A percentile compares a stretch with the other conserved stretches of the same genome.
Evolutionary conservation across 805 yeast genomes (phyloP).

Genomic region (Pichia californica): DNA sequence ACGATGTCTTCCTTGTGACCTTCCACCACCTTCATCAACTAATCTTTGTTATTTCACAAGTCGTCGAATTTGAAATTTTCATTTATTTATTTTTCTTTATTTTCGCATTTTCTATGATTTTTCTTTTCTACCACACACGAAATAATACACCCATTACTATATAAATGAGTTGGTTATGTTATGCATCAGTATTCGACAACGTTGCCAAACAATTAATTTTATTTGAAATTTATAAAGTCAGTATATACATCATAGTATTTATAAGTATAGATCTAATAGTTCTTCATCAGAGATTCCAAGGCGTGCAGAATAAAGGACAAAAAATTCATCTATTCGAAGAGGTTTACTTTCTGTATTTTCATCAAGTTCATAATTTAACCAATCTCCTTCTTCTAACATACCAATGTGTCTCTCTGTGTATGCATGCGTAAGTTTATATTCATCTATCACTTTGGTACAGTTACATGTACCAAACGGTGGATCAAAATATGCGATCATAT

Average conservation of each 20-base stretch:
- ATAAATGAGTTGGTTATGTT: no score
- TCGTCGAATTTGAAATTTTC: conserved; percentile 1
- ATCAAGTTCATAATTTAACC: conserved; percentile 10
- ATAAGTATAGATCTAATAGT: no score
- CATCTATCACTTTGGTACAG: conserved; percentile 25
- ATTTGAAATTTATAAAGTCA: no score
- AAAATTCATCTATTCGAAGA: conserved; percentile 25
- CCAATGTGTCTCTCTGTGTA: conserved; percentile 23
- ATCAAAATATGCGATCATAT: conserved; percentile 2
- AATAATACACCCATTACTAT: no score
- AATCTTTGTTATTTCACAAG: background rate
- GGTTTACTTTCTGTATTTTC: conserved; percentile 22
- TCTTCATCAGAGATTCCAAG: conserved; percentile 13
- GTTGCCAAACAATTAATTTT: no score
- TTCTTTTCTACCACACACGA: no score
- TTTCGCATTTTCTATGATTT: no score
- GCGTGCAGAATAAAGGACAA: conserved; percentile 16
- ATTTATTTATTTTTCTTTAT: no score
- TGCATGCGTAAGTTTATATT: conserved; percentile 26
- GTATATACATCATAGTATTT: no score
- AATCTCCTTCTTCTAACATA: conserved; percentile 11
- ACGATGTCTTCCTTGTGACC: no score
- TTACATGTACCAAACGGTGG: conserved; percentile 25
- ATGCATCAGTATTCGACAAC: no score
- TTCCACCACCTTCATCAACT: no score